Percentiles rank a stretch among this genome's conserved stretches.
Conservation (phyloP, 352 stramenopile genomes). For the Phytopythium oedochilum region DNA sequence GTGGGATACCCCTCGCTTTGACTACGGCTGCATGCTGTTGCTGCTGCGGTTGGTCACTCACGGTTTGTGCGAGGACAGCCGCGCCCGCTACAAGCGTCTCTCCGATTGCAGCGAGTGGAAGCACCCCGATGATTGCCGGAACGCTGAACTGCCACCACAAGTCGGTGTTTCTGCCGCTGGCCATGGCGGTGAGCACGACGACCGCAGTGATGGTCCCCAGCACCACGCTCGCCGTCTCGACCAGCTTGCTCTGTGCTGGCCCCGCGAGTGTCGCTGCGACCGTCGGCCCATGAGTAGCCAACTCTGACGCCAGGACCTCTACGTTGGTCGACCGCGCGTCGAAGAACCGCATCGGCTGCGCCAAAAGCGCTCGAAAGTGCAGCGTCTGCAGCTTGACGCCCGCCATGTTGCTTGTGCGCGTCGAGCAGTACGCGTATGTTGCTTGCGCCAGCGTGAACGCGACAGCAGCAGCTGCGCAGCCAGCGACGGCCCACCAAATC, state of each 20-base stretch:
- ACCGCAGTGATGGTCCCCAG: conserved; percentile 1
- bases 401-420: background rate
- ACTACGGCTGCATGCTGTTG: background rate
- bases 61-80: background rate
- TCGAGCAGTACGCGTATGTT: background rate
- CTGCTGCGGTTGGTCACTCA: background rate
- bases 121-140: background rate
- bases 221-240: conserved; percentile 21
- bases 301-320: conserved; percentile 42
- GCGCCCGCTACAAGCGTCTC: background rate
- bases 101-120: background rate
- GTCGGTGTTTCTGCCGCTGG: background rate
- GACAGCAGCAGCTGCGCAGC: background rate
- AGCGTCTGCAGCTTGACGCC: conserved; percentile 13
- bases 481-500: background rate
- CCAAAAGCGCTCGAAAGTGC: conserved; percentile 40
- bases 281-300: conserved; percentile 46
- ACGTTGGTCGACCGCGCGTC: conserved; percentile 47
- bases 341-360: conserved; percentile 65
- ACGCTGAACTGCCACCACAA: conserved; percentile 4
- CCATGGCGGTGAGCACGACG: background rate
- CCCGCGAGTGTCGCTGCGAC: conserved; percentile 23
- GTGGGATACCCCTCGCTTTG: background rate
- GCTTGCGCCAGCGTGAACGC: background rate
- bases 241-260: conserved; percentile 23